A percentile compares a stretch with the other conserved stretches of the same genome.
Conservation (phyloP, 2,329 filamentous ascomycete species). For the Uncinocarpus reesii region DNA sequence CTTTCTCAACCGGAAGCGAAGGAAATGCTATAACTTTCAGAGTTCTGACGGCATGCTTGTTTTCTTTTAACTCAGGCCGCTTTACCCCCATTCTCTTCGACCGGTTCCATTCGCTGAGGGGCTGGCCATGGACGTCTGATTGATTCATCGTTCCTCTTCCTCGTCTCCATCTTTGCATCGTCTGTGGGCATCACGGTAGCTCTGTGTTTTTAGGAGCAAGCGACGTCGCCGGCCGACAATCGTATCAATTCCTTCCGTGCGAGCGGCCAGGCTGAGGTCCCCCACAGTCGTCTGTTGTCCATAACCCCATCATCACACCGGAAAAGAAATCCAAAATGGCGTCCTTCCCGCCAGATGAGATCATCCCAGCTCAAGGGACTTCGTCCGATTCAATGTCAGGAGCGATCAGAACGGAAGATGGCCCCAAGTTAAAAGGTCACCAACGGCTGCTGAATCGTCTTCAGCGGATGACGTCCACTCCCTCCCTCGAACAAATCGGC, state of each 20-base stretch:
- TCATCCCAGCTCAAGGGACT: slow-evolving; percentile 27
- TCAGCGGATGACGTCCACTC: slow-evolving; percentile 71
- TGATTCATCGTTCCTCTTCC: background rate
- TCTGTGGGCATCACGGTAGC: too few relatives aligned
- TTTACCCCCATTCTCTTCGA: background rate
- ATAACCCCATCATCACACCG: too few relatives aligned
- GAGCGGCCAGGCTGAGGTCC: too few relatives aligned
- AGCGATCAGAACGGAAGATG: slow-evolving; percentile 18
- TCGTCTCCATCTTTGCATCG: background rate
- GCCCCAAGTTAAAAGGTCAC: slow-evolving; percentile 55
- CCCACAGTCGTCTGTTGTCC: too few relatives aligned
- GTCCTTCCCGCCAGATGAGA: slow-evolving; percentile 23
- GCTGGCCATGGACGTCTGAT: slow-evolving; percentile 2
- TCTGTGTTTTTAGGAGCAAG: too few relatives aligned
- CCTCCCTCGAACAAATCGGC: slow-evolving; percentile 55
- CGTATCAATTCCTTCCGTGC: background rate
- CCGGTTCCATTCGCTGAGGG: background rate
- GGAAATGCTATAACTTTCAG: background rate
- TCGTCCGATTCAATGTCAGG: slow-evolving; percentile 30
- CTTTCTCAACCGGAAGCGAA: background rate
- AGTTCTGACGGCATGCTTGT: slow-evolving; percentile 4
- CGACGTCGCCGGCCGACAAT: slow-evolving; percentile 4
- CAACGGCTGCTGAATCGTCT: slow-evolving; percentile 62
- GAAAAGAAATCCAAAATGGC: slow-evolving; percentile 20
- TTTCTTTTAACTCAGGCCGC: background rate